These are phyloP conservation scores for Starmerella powellii DNA, from an alignment of 805 yeast genomes.

Conservation along the genomic window DNA sequence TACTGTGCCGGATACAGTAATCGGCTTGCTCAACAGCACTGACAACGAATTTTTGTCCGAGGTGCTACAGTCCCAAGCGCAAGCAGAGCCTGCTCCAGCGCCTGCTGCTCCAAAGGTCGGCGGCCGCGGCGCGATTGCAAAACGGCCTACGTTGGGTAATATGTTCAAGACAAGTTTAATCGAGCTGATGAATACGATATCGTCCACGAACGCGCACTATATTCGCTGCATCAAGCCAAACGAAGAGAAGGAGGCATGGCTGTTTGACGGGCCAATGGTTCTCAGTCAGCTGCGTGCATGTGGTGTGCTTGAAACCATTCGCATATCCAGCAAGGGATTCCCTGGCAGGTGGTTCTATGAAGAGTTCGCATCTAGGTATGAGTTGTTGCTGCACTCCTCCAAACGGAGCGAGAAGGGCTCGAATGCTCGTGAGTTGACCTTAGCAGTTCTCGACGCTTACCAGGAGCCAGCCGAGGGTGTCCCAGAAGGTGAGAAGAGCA, in stretches of 20 bases:
- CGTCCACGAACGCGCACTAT: slow-evolving; percentile 91
- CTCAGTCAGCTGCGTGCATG: slow-evolving; percentile 91
- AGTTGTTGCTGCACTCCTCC: slow-evolving; percentile 61
- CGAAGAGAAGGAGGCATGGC: slow-evolving; percentile 90
- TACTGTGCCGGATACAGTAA: slow-evolving; percentile 90
- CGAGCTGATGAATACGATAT: slow-evolving; percentile 83
- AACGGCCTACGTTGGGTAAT: slow-evolving; percentile 84
- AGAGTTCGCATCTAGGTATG: slow-evolving; percentile 83
- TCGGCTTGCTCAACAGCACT: slow-evolving; percentile 67
- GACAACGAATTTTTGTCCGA: slow-evolving; percentile 52
- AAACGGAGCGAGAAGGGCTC: slow-evolving; percentile 42
- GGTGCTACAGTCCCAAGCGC: slow-evolving; percentile 38
- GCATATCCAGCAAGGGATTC: slow-evolving; percentile 95
- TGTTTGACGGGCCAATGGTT: slow-evolving; percentile 89
- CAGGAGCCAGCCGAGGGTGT: slow-evolving; percentile 32
- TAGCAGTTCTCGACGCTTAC: slow-evolving; percentile 55
- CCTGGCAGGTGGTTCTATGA: slow-evolving; percentile 93
- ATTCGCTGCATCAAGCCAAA: slow-evolving; percentile 96
- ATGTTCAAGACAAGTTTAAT: slow-evolving; percentile 85
- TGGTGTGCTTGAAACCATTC: slow-evolving; percentile 94
- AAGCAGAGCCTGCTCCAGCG: slow-evolving; percentile 24
- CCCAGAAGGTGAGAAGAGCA: neutral
- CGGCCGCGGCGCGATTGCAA: slow-evolving; percentile 33
- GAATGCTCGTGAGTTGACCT: slow-evolving; percentile 52
- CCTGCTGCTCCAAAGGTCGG: slow-evolving; percentile 26